Evolutionary conservation across 2,329 filamentous ascomycete genomes (phyloP).

Genomic region (Botrytis elliptica): DNA sequence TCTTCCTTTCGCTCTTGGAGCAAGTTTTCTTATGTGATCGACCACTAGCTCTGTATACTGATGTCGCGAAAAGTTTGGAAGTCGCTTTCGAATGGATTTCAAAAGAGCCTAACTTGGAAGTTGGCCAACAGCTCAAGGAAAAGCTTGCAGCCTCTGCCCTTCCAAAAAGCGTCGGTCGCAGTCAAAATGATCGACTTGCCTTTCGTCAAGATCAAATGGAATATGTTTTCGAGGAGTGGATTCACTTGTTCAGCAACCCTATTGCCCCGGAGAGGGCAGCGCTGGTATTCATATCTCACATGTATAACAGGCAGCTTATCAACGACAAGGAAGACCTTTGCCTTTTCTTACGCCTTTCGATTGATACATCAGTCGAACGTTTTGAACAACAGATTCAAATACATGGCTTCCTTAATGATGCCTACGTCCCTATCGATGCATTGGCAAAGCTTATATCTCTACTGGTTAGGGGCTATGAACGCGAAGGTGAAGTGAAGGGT

Average conservation of each 20-base stretch:
- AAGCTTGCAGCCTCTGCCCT: conserved; percentile 57
- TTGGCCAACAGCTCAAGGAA: conserved; percentile 69
- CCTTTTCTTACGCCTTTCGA: conserved; percentile 74
- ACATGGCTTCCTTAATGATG: conserved; percentile 57
- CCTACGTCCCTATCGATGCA: conserved; percentile 68
- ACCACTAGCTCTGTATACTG: conserved; percentile 75
- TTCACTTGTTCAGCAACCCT: conserved; percentile 75
- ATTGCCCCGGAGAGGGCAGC: conserved; percentile 70
- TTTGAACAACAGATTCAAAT: conserved; percentile 70
- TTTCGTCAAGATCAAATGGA: conserved; percentile 80
- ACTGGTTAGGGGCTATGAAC: conserved; percentile 69
- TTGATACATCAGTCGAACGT: conserved; percentile 75
- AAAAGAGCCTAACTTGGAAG: conserved; percentile 65
- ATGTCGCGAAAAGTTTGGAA: conserved; percentile 81
- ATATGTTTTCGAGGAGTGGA: conserved; percentile 96
- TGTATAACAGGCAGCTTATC: conserved; percentile 73
- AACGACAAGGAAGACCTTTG: conserved; percentile 73
- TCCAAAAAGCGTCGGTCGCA: conserved; percentile 51
- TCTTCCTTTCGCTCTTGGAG: conserved; percentile 78
- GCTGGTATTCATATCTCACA: conserved; percentile 77
- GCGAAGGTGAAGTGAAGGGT: conserved; percentile 55
- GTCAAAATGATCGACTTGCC: conserved; percentile 56
- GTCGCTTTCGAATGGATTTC: conserved; percentile 78
- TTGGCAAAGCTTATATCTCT: conserved; percentile 76
- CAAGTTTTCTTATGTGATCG: conserved; percentile 75